phyloP scores from a whole-genome alignment of 805 yeast genomes.

The Babjeviella inositovora region DNA sequence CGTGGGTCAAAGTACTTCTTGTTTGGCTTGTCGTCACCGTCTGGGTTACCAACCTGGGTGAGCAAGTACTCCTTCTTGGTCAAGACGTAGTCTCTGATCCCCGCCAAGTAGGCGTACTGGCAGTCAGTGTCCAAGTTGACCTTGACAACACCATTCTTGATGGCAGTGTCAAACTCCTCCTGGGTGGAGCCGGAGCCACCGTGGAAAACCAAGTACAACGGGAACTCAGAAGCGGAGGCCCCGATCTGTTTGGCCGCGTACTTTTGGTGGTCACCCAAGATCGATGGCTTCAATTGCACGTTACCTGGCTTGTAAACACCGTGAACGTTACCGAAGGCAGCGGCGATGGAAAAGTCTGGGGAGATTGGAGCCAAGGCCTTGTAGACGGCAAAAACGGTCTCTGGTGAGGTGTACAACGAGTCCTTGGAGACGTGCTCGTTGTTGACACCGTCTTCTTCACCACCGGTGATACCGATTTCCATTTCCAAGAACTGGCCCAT shows the following conservation, averaged over 20 bases:
- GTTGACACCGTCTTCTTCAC: conserved; percentile 99
- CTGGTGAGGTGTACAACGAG: conserved; percentile 85
- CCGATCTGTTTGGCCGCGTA: conserved; percentile 62
- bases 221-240: conserved; percentile 33
- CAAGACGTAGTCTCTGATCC: conserved; percentile 95
- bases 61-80: conserved; percentile 89
- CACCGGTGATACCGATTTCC: conserved; percentile 99
- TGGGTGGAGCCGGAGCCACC: conserved; percentile 99
- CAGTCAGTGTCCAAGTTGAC: conserved; percentile 99
- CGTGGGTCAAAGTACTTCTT: conserved; percentile 99
- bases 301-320: conserved; percentile 99
- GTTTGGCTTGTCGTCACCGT: conserved; percentile 98
- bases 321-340: conserved; percentile 98
- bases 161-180: conserved; percentile 82
- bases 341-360: conserved; percentile 98
- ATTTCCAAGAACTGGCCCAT: conserved; percentile 97
- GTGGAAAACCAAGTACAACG: conserved; percentile 97
- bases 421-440: conserved; percentile 86
- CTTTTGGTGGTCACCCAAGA: conserved; percentile 90
- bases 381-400: conserved; percentile 85
- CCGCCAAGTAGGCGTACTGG: conserved; percentile 92
- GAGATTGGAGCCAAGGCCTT: conserved; percentile 81
- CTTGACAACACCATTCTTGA: conserved; percentile 90
- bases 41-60: conserved; percentile 96
- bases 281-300: conserved; percentile 82